Percentiles rank a stretch among this genome's conserved stretches.
Evolutionary conservation across 2,329 filamentous ascomycete genomes (phyloP).

Genomic region (Sclerotinia trifoliorum): DNA sequence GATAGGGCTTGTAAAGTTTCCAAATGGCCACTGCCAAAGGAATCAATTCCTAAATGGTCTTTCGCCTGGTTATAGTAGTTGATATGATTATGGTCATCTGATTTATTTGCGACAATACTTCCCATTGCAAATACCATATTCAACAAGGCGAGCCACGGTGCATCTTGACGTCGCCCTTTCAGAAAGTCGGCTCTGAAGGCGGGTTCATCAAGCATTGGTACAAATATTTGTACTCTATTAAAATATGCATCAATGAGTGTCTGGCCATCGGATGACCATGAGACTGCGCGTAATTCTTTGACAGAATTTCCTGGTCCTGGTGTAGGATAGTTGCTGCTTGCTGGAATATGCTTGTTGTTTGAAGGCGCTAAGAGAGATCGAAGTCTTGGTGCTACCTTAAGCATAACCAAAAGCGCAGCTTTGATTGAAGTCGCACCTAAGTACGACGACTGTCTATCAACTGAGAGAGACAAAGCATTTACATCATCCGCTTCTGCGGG

Average conservation of each 20-base stretch:
- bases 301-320: conserved; percentile 40
- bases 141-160: conserved; percentile 68
- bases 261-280: conserved; percentile 64
- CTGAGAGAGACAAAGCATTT: conserved; percentile 61
- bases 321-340: conserved; percentile 34
- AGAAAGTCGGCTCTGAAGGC: conserved; percentile 66
- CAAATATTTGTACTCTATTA: conserved; percentile 67
- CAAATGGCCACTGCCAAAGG: conserved; percentile 68
- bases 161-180: conserved; percentile 61
- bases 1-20: conserved; percentile 71
- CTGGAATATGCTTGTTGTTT: conserved; percentile 30
- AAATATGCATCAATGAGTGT: conserved; percentile 74
- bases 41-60: conserved; percentile 64
- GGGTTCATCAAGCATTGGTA: conserved; percentile 71
- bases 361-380: conserved; percentile 46
- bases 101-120: conserved; percentile 63
- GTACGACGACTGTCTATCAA: conserved; percentile 63
- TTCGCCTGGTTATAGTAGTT: conserved; percentile 68
- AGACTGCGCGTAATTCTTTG: conserved; percentile 43
- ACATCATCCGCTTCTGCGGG: conserved; percentile 69
- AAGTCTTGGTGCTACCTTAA: conserved; percentile 51
- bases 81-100: conserved; percentile 63
- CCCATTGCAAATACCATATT: conserved; percentile 78
- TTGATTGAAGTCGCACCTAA: conserved; percentile 74
- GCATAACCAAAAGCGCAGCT: conserved; percentile 69